These are phyloP conservation scores for Pisolithus orientalis DNA, from an alignment of 768 basidiomycete species.

Conservation along the genomic window DNA sequence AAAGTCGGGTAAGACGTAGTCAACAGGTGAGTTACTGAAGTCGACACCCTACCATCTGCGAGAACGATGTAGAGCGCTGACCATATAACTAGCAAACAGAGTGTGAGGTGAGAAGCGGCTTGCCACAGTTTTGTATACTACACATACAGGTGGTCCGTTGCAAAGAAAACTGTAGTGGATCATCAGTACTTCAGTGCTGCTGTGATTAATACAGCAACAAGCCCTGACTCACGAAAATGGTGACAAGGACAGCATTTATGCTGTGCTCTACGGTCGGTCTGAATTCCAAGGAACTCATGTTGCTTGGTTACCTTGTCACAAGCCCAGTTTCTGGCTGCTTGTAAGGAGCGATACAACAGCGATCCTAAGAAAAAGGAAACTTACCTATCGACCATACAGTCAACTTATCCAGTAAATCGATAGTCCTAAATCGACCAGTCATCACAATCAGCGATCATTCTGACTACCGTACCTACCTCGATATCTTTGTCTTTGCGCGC, in stretches of 20 bases:
- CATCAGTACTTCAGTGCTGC: not conserved
- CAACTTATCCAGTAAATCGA: not conserved
- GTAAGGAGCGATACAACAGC: not conserved
- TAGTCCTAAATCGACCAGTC: not conserved
- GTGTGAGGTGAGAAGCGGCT: not conserved
- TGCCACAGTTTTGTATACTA: not conserved
- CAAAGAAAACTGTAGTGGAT: not conserved
- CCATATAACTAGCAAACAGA: slow-evolving; percentile 1
- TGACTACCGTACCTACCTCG: not conserved
- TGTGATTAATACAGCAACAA: not conserved
- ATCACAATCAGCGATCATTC: not conserved
- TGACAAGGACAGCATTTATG: slow-evolving; percentile 1
- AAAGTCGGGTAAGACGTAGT: too few species aligned
- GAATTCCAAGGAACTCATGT: too few species aligned
- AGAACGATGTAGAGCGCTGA: not conserved
- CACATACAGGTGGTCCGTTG: not conserved
- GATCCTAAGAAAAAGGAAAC: not conserved
- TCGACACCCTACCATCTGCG: too few species aligned
- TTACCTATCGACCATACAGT: not conserved
- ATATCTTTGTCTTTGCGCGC: not conserved
- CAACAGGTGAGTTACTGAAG: too few species aligned
- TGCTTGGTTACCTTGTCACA: not conserved
- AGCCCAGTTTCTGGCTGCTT: not conserved
- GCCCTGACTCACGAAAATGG: not conserved
- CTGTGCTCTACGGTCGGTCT: not conserved